Conservation (phyloP, 2,329 filamentous ascomycete species). For the Talaromyces piceae region DNA sequence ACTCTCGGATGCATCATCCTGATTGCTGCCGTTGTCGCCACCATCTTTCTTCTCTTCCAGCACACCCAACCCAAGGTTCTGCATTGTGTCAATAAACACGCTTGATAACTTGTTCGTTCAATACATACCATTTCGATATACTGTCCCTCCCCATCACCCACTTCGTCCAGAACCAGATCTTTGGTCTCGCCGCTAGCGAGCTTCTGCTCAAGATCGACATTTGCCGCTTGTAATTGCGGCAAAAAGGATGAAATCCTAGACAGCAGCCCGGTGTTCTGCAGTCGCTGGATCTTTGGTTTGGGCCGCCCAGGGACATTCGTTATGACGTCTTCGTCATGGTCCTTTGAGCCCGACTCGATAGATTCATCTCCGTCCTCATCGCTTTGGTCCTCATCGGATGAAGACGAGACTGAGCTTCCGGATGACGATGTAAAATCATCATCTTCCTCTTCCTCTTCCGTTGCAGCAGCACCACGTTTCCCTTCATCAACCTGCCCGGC, state of each 20-base stretch:
- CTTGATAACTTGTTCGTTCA: not conserved
- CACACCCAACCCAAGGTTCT: conserved; percentile 40
- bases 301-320: conserved; percentile 22
- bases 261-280: conserved; percentile 18
- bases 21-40: conserved; percentile 12
- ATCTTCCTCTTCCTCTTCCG: conserved; percentile 1
- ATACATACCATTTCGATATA: conserved; percentile 38
- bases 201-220: conserved; percentile 33
- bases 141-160: conserved; percentile 20
- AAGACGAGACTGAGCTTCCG: conserved; percentile 12
- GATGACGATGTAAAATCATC: conserved; percentile 15
- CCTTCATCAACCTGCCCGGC: not conserved
- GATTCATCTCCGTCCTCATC: conserved; percentile 19
- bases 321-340: conserved; percentile 14
- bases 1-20: conserved; percentile 5
- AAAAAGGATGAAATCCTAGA: conserved; percentile 35
- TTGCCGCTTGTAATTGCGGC: conserved; percentile 36
- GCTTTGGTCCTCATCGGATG: conserved; percentile 18
- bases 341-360: conserved; percentile 2
- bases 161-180: conserved; percentile 29
- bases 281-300: conserved; percentile 27
- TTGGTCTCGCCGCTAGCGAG: conserved; percentile 27
- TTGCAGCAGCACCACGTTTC: not conserved
- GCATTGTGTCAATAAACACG: not conserved
- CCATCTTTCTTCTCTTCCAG: conserved; percentile 31